Evolutionary conservation across 352 stramenopile species (phyloP).

Genomic region (Phytopythium litorale): DNA sequence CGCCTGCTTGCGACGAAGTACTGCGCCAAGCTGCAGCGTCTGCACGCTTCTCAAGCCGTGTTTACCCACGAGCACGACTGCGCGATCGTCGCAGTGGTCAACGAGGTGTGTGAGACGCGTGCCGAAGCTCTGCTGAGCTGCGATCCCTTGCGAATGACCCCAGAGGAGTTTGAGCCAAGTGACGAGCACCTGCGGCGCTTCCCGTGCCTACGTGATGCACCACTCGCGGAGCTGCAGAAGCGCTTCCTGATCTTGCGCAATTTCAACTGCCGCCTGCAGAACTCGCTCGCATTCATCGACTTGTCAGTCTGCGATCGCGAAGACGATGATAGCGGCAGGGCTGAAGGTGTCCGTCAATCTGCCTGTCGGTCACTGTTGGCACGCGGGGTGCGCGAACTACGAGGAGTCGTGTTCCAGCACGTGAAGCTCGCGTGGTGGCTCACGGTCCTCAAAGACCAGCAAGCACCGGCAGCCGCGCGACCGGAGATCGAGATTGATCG

Average conservation of each 20-base stretch:
- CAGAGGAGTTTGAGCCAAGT: slow-evolving; percentile 72
- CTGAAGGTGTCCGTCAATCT: neutral
- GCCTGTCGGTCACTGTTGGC: slow-evolving; percentile 47
- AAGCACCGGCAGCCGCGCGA: slow-evolving; percentile 68
- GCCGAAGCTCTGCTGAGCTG: slow-evolving; percentile 73
- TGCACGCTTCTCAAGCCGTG: slow-evolving; percentile 65
- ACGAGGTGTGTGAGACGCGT: slow-evolving; percentile 77
- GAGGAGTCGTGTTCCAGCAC: slow-evolving; percentile 80
- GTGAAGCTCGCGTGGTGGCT: slow-evolving; percentile 89
- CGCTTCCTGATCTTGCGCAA: slow-evolving; percentile 86
- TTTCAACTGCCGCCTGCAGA: slow-evolving; percentile 85
- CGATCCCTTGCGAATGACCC: slow-evolving; percentile 79
- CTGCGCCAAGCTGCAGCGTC: slow-evolving; percentile 40
- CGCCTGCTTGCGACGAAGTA: slow-evolving; percentile 76
- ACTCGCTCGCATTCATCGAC: slow-evolving; percentile 83
- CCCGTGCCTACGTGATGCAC: slow-evolving; percentile 36
- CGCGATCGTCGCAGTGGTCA: slow-evolving; percentile 77
- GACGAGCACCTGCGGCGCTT: slow-evolving; percentile 61
- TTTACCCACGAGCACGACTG: slow-evolving; percentile 68
- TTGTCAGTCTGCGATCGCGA: slow-evolving; percentile 51
- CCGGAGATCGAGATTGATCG: slow-evolving; percentile 87
- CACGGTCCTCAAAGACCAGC: slow-evolving; percentile 83
- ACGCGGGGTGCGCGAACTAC: slow-evolving; percentile 47
- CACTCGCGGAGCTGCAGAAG: slow-evolving; percentile 57
- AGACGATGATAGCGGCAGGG: slow-evolving; percentile 3